Percentiles rank a stretch among this genome's conserved stretches.
phyloP scores from a whole-genome alignment of 202 grass and related monocot genomes.

The Panicum hallii region DNA sequence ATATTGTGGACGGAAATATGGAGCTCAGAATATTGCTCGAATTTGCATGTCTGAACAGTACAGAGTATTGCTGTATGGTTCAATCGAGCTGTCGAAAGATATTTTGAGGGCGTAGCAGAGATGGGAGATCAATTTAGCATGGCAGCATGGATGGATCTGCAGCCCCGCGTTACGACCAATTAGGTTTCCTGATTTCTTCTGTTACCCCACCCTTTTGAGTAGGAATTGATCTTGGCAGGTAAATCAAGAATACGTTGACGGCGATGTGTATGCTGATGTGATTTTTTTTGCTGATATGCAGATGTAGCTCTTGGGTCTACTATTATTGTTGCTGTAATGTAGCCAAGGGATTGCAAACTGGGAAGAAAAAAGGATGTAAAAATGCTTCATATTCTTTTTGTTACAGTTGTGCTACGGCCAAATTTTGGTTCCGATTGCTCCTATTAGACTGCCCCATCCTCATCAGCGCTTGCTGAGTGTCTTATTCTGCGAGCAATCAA shows the following conservation, averaged over 20 bases:
- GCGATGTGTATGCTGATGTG: neutral
- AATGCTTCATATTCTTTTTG: constrained; percentile 30
- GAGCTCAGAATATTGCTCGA: constrained; percentile 14
- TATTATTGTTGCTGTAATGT: constrained; percentile 23
- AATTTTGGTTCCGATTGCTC: neutral
- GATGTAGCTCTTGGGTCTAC: neutral
- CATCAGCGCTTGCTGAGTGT: neutral
- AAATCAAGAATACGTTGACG: neutral
- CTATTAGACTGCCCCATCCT: neutral
- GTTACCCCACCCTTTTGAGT: neutral
- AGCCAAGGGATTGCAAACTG: neutral
- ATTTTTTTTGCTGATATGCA: neutral
- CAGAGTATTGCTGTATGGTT: neutral
- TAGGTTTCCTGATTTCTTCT: neutral
- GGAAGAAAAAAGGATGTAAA: neutral
- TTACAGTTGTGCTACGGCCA: neutral
- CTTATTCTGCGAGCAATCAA: neutral
- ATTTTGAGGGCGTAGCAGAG: constrained; percentile 8
- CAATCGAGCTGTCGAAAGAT: neutral
- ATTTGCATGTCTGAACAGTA: constrained; percentile 2
- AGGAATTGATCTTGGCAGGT: constrained; percentile 23
- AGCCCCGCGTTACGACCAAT: neutral
- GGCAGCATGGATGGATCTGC: constrained; percentile 13
- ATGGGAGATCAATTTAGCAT: constrained; percentile 1
- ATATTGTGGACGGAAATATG: constrained; percentile 29